Evolutionary conservation across 257 asterid species (phyloP).

Genomic region (Solanum sitiens): DNA sequence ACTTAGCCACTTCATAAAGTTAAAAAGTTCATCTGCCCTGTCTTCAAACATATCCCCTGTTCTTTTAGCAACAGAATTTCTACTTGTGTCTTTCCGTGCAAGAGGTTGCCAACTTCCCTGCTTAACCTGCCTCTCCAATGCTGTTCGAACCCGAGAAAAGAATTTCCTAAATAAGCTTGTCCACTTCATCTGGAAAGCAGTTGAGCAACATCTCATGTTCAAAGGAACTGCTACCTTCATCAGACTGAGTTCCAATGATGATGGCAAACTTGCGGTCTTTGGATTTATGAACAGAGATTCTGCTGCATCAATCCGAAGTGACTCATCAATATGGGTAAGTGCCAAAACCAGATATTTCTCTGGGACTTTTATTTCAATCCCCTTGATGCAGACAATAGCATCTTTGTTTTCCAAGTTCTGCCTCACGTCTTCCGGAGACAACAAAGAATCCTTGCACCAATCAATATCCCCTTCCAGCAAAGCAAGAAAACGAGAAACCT

Average conservation of each 20-base stretch:
- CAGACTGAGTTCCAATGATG: constrained; percentile 76
- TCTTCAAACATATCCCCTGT: constrained; percentile 19
- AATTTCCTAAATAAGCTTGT: constrained; percentile 86
- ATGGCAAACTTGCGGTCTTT: constrained; percentile 78
- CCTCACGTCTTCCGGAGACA: constrained; percentile 21
- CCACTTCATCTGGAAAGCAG: constrained; percentile 98
- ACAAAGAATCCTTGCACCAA: constrained; percentile 40
- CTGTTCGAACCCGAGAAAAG: constrained; percentile 80
- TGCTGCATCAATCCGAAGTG: constrained; percentile 94
- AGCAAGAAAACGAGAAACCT: constrained; percentile 79
- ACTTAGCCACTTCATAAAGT: constrained; percentile 74
- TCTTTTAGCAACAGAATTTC: constrained; percentile 17
- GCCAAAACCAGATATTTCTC: constrained; percentile 75
- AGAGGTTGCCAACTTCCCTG: constrained; percentile 65
- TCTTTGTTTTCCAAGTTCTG: constrained; percentile 28
- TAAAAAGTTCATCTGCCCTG: constrained; percentile 63
- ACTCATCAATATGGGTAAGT: constrained; percentile 75
- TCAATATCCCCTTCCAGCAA: constrained; percentile 91
- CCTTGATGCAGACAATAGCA: constrained; percentile 50
- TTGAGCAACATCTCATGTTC: constrained; percentile 94
- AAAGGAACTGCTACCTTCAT: constrained; percentile 81
- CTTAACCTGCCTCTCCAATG: constrained; percentile 78
- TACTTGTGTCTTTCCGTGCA: constrained; percentile 22
- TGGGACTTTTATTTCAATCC: constrained; percentile 55
- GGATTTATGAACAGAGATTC: constrained; percentile 87